Conservation (phyloP, 2,329 filamentous ascomycete species). For the Cytospora leucostoma region DNA sequence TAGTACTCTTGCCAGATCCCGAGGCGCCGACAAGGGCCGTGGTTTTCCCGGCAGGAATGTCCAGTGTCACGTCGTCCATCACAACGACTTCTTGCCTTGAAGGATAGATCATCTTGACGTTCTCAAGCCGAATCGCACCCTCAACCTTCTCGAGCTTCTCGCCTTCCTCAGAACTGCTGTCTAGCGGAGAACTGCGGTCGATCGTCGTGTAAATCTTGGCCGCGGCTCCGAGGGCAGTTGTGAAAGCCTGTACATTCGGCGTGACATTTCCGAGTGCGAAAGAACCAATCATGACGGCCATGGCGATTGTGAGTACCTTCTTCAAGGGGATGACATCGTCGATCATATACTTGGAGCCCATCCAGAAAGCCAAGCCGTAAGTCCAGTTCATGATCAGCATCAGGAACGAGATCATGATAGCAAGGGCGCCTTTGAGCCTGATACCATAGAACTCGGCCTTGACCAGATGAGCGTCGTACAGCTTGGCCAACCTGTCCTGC, state of each 20-base stretch:
- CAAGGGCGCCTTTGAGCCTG: slow-evolving; percentile 72
- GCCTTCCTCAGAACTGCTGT: slow-evolving; percentile 73
- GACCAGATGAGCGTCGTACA: slow-evolving; percentile 76
- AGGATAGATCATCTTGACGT: slow-evolving; percentile 92
- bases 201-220: slow-evolving; percentile 94
- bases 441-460: slow-evolving; percentile 75
- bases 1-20: slow-evolving; percentile 91
- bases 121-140: slow-evolving; percentile 77
- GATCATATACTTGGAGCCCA: slow-evolving; percentile 75
- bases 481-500: slow-evolving; percentile 83
- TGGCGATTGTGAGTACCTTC: slow-evolving; percentile 78
- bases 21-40: slow-evolving; percentile 93
- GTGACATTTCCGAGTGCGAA: slow-evolving; percentile 87
- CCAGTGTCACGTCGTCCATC: slow-evolving; percentile 78
- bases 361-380: slow-evolving; percentile 87
- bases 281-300: slow-evolving; percentile 90
- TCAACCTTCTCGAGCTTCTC: slow-evolving; percentile 70
- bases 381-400: slow-evolving; percentile 84
- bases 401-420: slow-evolving; percentile 79
- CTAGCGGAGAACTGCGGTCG: slow-evolving; percentile 81
- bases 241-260: slow-evolving; percentile 85
- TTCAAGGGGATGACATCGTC: slow-evolving; percentile 65
- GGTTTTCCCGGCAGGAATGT: slow-evolving; percentile 84
- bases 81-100: slow-evolving; percentile 88
- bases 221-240: slow-evolving; percentile 78